Conservation (phyloP, 305 asterid species). For the Solanum hybrid region DNA sequence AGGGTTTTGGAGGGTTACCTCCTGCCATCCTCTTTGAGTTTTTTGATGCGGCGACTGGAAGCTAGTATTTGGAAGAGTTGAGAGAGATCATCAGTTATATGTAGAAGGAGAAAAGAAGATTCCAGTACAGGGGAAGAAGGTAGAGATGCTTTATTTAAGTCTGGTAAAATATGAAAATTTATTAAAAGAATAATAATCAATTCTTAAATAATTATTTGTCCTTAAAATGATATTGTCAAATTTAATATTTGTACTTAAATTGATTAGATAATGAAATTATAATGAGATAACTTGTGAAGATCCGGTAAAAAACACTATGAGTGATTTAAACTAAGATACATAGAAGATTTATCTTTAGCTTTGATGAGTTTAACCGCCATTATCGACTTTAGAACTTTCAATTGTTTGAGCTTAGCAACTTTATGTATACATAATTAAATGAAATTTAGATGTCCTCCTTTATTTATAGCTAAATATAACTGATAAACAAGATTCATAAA, state of each 20-base stretch:
- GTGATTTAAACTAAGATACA: neutral
- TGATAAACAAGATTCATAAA: neutral
- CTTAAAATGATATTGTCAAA: neutral
- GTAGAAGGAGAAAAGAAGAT: neutral
- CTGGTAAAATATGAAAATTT: neutral
- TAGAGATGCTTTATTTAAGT: too few relatives aligned
- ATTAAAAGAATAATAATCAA: too few relatives aligned
- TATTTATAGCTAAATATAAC: neutral
- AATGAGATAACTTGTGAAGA: too few relatives aligned
- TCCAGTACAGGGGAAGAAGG: neutral
- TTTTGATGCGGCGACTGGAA: neutral
- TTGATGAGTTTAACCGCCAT: rapidly evolving
- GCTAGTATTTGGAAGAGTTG: neutral
- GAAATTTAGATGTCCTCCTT: rapidly evolving
- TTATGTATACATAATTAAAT: rapidly evolving
- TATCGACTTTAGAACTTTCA: neutral
- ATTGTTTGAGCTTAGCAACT: neutral
- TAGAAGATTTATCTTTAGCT: neutral
- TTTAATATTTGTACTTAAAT: too few relatives aligned
- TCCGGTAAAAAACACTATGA: too few relatives aligned
- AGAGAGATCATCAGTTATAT: neutral
- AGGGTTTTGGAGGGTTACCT: constrained; percentile 40
- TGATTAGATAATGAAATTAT: neutral
- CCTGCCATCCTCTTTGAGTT: constrained; percentile 36
- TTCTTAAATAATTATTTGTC: neutral